Evolutionary conservation across 177 flowering plant species (phyloP).

Genomic region (Tripterygium wilfordii): DNA sequence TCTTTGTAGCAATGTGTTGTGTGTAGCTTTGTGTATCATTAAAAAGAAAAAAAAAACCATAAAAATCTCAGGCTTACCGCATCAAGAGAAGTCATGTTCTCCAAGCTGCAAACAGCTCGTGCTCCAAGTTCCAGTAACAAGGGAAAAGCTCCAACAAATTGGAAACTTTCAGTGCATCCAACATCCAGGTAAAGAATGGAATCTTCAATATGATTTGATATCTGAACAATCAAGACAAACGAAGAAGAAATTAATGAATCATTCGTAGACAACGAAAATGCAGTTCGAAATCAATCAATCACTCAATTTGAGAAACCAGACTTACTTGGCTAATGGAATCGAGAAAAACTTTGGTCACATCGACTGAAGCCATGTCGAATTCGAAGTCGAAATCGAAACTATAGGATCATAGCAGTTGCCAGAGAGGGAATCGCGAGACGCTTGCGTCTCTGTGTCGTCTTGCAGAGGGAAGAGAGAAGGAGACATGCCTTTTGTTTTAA

Average conservation of each 20-base stretch:
- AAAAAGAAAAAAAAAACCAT: no score
- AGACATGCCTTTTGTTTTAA: no score
- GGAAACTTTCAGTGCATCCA: slow-evolving; percentile 90
- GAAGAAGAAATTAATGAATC: not conserved
- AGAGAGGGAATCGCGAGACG: no score
- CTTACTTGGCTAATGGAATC: slow-evolving; percentile 59
- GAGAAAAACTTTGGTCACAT: slow-evolving; percentile 41
- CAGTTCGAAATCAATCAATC: no score
- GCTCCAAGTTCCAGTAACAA: slow-evolving; percentile 71
- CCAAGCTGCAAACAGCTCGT: slow-evolving; percentile 77
- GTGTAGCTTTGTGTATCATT: no score
- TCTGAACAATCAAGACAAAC: slow-evolving; percentile 41
- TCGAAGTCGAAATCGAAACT: no score
- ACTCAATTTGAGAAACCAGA: no score
- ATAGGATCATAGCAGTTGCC: no score
- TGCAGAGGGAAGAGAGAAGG: no score
- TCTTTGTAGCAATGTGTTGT: no score
- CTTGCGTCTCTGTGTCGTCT: no score
- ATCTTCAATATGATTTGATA: slow-evolving; percentile 66
- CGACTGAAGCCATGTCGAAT: no score
- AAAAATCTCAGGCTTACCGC: slow-evolving; percentile 32
- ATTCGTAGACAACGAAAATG: not conserved
- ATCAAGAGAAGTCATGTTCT: slow-evolving; percentile 61
- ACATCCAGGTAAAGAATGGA: slow-evolving; percentile 82
- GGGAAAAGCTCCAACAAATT: slow-evolving; percentile 74